Evolutionary conservation across 352 stramenopile genomes (phyloP).

Genomic region (Phytophthora litchii): DNA sequence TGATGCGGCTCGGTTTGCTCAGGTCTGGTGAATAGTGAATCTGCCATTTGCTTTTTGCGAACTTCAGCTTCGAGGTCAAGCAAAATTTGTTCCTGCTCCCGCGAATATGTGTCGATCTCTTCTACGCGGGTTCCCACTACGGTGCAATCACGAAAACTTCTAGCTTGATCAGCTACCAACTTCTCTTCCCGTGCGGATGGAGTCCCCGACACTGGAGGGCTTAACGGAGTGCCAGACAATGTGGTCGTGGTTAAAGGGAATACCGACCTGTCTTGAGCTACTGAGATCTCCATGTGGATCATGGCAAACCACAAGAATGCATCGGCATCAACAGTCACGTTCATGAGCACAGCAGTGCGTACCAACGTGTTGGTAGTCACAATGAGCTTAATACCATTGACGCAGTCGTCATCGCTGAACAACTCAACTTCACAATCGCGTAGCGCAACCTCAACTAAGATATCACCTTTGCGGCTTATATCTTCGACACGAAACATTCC

Average conservation of each 20-base stretch:
- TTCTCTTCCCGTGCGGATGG: conserved; percentile 41
- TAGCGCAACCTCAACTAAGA: conserved; percentile 44
- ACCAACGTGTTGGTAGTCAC: conserved; percentile 6
- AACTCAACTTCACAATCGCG: conserved; percentile 56
- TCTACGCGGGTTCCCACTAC: conserved; percentile 38
- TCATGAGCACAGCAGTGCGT: conserved; percentile 47
- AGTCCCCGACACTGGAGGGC: conserved; percentile 13
- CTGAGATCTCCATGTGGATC: conserved; percentile 52
- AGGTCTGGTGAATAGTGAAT: neutral
- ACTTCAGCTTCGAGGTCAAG: conserved; percentile 13
- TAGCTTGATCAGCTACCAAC: conserved; percentile 27
- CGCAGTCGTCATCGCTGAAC: conserved; percentile 43
- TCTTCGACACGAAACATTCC: conserved; percentile 42
- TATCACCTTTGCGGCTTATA: conserved; percentile 5
- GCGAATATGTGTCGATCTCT: conserved; percentile 50
- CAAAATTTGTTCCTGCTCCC: conserved; percentile 25
- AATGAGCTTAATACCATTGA: conserved; percentile 58
- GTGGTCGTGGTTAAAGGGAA: conserved; percentile 39
- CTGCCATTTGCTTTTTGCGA: conserved; percentile 13
- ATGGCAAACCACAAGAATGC: conserved; percentile 63
- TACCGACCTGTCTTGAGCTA: conserved; percentile 48
- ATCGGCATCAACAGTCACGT: conserved; percentile 48
- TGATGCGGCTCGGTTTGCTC: neutral
- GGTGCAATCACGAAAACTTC: conserved; percentile 41
- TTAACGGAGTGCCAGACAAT: conserved; percentile 29